Conservation (phyloP, 2,329 filamentous ascomycete species). For the Colletotrichum sp. region DNA sequence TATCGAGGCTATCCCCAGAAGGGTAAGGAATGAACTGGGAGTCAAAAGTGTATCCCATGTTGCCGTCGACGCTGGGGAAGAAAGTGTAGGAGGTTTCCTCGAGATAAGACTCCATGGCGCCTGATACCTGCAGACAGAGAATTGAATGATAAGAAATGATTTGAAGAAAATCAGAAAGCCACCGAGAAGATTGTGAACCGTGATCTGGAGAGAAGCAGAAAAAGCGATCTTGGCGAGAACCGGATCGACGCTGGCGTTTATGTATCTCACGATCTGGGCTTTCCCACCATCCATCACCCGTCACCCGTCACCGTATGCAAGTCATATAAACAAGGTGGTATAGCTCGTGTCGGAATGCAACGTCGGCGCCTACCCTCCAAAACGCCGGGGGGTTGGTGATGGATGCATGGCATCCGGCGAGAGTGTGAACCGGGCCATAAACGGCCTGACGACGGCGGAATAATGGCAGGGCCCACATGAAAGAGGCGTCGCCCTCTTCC, state of each 20-base stretch:
- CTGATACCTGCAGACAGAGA: background rate
- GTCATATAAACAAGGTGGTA: conserved; percentile 12
- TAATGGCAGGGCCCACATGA: background rate
- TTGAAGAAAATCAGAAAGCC: background rate
- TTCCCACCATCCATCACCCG: background rate
- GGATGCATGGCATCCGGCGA: background rate
- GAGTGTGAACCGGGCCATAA: background rate
- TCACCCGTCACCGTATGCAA: background rate
- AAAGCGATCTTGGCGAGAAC: background rate
- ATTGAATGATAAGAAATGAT: background rate
- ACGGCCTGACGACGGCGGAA: background rate
- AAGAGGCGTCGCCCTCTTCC: background rate
- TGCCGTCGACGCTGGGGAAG: background rate
- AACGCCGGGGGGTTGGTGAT: background rate
- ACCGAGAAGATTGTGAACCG: background rate
- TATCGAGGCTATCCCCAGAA: background rate
- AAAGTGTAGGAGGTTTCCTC: conserved; percentile 1
- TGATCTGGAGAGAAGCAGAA: background rate
- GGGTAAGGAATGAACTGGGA: conserved; percentile 5
- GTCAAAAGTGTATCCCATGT: background rate
- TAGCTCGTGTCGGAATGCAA: conserved; percentile 2
- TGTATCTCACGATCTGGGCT: conserved; percentile 5
- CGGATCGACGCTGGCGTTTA: conserved; percentile 13
- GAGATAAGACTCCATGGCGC: conserved; percentile 4
- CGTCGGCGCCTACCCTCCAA: background rate